Conservation (phyloP, 75 land plant genomes). For the Picea sitchensis region DNA sequence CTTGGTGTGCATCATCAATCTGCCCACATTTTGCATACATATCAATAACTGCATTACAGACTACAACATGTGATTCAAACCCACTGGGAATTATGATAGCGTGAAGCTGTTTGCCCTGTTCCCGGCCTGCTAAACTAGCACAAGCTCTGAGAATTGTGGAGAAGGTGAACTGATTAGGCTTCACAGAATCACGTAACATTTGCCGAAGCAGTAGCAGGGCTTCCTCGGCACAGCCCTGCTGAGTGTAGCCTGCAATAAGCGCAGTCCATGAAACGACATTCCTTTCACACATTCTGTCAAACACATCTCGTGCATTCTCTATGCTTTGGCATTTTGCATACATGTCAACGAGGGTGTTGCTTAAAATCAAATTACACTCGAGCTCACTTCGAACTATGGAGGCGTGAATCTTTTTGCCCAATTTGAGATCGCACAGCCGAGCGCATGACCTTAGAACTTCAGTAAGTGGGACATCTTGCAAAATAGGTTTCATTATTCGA, state of each 20-base stretch:
- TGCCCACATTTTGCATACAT: constrained; percentile 47
- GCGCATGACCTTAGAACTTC: no score
- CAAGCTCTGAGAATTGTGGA: constrained; percentile 49
- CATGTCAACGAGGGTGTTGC: no score
- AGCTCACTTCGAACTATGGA: no score
- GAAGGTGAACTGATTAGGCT: constrained; percentile 49
- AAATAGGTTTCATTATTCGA: no score
- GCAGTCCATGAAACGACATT: constrained; percentile 57
- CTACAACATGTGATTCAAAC: constrained; percentile 36
- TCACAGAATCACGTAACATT: constrained; percentile 33
- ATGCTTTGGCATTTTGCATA: constrained; percentile 5
- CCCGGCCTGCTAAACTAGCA: constrained; percentile 18
- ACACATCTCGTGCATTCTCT: constrained; percentile 28
- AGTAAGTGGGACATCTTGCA: no score
- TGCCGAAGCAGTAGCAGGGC: constrained; percentile 30
- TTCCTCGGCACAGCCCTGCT: constrained; percentile 16
- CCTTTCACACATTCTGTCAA: constrained; percentile 38
- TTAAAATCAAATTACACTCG: no score
- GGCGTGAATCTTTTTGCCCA: no score
- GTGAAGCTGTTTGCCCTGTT: constrained; percentile 32
- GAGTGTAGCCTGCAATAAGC: constrained; percentile 29
- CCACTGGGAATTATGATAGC: constrained; percentile 39
- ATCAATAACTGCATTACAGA: constrained; percentile 43
- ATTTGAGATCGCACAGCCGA: no score
- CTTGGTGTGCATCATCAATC: constrained; percentile 18